Base-by-base conservation (phyloP, 2,329 filamentous ascomycete species). In the Cercospora zeae-maydis region DNA sequence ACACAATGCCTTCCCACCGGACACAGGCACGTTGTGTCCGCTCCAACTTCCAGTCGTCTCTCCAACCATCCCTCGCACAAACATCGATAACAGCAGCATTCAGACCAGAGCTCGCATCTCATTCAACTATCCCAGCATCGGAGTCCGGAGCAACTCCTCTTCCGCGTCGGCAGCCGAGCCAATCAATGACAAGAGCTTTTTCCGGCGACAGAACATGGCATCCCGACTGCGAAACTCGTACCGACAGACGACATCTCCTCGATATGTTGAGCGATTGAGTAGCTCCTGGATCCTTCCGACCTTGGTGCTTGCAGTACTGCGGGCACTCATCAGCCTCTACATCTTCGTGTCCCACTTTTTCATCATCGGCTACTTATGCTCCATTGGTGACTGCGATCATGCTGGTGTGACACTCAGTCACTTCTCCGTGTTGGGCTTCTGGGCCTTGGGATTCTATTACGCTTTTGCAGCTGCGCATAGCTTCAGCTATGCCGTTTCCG, bases 351-450 rank as follows among this genome's bases (percentile, higher is more conserved):
- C 86, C 11, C 82, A 89, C 62, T 82, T 95, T 78, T 85, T 88
- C 80, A 84, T 85, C 73, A 85, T 92, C 73, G 86, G 81, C 64
- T 90, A 84, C 81, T 78, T 84, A 64, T 86, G 86, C 71, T 78
- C 80, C n/a, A 81, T 85, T 73, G 74, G 76, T 34, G 66, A 82
- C 54, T 82, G 81, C 72, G 67, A 72, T 34, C 72, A 71, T 1
- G 83, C 84, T 27, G 78, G 80, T 58, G 76, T 80, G 51, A 83
- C 82, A 51, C 95, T 96, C 79, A 91, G 87, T 70, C 96, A 86
- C 81, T 96, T 96, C 80, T 96, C 92, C 30, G 81, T 87, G 71
- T 80, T 95, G 63, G 91, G 89, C 9, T 95, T 88, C 81, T 95
- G 90, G 90, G 90, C 90, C 1, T 78, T 93, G 36, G 87, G 84